Base-by-base conservation (phyloP, 176 grass and related monocot species). In the Zea luxurians region DNA sequence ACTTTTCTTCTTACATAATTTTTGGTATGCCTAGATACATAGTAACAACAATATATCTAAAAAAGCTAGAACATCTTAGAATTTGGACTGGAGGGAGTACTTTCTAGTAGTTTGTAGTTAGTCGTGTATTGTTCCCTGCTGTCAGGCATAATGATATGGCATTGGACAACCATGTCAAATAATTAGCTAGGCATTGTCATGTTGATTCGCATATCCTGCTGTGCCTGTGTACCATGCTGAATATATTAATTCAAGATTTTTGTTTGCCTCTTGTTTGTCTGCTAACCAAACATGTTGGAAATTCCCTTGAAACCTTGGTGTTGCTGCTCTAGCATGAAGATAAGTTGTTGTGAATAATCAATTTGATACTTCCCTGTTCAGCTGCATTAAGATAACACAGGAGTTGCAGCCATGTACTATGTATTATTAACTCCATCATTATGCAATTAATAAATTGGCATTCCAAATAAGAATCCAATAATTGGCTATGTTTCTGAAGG, bases 351-450 rank as follows among this genome's bases (percentile, higher is more conserved):
- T 37, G 67, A 3, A 16, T 34, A 1, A 78, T 43, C 61, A 68
- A 37, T 79, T 70, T 74, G 40, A 83, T 79, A 8, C 49, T 10
- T 50, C 67, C 44, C 44, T 66, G 27, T 58, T 74, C 46, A 58
- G 8, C 21, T 58, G 60, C 48, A 48, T 37, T 65, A 57, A 53
- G 70, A 73, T 55, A 66, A 48, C 5, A 8, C 20, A 2, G 45
- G 15, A 73, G 62, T 73, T 64, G 61, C 57, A 64, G 16, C 27
- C 63, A 79, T 64, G 49, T 72, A 72, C 21, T 84, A 16, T 53
- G 44, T 52, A 70, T 6, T 54, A n/a, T 78, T 5, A 42, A 83
- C 45, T 77, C 45, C 36, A 35, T 77, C 35, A 37, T 16, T 78
- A 20, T 18, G 74, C 9, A 64, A 45, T 54, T 54, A 17, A 37